Conservation (phyloP, 2,329 filamentous ascomycete genomes). For the Calcarisporium arbuscula region DNA sequence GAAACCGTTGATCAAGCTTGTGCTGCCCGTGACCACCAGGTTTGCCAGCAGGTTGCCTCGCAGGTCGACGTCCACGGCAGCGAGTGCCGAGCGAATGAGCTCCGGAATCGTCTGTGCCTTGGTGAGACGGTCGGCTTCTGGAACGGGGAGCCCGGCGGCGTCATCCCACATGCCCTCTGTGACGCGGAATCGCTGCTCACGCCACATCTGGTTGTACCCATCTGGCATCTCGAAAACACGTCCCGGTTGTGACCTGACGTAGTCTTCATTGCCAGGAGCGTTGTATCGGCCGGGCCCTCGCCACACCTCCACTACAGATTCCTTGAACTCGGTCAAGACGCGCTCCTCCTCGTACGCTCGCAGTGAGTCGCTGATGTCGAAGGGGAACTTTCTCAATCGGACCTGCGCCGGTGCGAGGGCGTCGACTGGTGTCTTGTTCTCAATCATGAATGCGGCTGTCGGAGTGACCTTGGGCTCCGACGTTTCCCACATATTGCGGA, state of each 20-base stretch:
- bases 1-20: constrained; percentile 82
- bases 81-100: constrained; percentile 71
- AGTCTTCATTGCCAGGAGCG: constrained; percentile 66
- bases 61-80: constrained; percentile 81
- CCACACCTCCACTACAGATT: constrained; percentile 94
- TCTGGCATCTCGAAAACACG: constrained; percentile 96
- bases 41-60: constrained; percentile 78
- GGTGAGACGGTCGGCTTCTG: constrained; percentile 43
- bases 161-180: constrained; percentile 91
- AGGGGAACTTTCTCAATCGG: constrained; percentile 63
- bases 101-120: constrained; percentile 77
- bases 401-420: constrained; percentile 74
- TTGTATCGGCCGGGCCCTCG: constrained; percentile 65
- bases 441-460: constrained; percentile 80
- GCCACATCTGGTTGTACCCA: constrained; percentile 93
- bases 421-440: constrained; percentile 83
- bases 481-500: constrained; percentile 70
- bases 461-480: constrained; percentile 66
- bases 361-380: constrained; percentile 62
- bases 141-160: constrained; percentile 56
- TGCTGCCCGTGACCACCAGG: constrained; percentile 87
- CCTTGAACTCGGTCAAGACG: constrained; percentile 92
- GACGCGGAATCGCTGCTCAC: constrained; percentile 76
- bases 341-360: constrained; percentile 83
- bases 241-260: constrained; percentile 64